Conservation (phyloP, 495 filamentous ascomycete species). For the Pyrenula aspistea region DNA sequence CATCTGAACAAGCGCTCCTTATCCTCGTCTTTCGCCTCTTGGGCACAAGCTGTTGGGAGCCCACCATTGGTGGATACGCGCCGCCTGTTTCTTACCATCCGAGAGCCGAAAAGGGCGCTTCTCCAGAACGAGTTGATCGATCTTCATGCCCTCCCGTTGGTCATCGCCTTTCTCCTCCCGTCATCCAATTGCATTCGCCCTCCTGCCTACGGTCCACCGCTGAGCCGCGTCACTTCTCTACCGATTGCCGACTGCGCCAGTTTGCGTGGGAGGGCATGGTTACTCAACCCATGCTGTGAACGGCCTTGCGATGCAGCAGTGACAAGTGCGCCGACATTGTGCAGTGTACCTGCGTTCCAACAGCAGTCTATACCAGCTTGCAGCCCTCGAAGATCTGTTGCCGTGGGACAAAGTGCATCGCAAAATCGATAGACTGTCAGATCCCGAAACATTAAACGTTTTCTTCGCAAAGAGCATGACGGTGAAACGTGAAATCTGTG, state of each 20-base stretch:
- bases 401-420: not conserved
- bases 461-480: not conserved
- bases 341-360: not conserved
- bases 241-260: too few relatives aligned
- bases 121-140: not conserved
- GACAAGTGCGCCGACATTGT: too few relatives aligned
- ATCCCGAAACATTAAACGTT: not conserved
- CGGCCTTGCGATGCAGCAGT: too few relatives aligned
- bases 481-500: not conserved
- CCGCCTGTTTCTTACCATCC: not conserved
- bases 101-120: not conserved
- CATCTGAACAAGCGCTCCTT: not conserved
- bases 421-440: not conserved
- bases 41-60: not conserved
- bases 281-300: too few relatives aligned
- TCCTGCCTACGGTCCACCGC: not conserved
- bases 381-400: not conserved
- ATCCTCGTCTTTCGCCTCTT: not conserved
- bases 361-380: not conserved
- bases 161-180: not conserved
- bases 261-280: too few relatives aligned
- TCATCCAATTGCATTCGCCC: not conserved
- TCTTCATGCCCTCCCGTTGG: not conserved
- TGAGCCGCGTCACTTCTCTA: not conserved
- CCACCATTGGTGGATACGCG: not conserved